Evolutionary conservation across 2,329 filamentous ascomycete genomes (phyloP).

Genomic region (Colletotrichum horii): DNA sequence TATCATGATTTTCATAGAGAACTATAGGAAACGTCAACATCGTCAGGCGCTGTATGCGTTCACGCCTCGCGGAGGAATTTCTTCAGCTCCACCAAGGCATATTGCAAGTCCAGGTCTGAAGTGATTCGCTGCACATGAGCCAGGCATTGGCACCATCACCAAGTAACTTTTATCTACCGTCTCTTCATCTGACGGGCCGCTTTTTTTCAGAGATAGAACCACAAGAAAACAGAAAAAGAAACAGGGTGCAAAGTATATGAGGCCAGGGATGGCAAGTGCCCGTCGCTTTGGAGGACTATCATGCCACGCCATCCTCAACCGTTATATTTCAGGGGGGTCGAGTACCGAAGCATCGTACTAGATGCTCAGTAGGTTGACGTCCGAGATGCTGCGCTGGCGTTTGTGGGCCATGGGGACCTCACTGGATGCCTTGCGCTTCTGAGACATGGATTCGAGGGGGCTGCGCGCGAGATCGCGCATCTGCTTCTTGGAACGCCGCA

Average conservation of each 20-base stretch:
- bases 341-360: slow-evolving; percentile 30
- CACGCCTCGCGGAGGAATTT: neutral
- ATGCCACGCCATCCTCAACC: slow-evolving; percentile 51
- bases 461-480: slow-evolving; percentile 51
- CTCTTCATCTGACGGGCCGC: neutral
- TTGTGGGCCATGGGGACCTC: slow-evolving; percentile 54
- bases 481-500: slow-evolving; percentile 61
- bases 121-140: neutral
- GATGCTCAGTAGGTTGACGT: slow-evolving; percentile 54
- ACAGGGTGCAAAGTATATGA: slow-evolving; percentile 23
- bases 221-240: slow-evolving; percentile 20
- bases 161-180: slow-evolving; percentile 10
- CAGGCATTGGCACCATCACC: neutral
- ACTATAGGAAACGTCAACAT: neutral
- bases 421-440: slow-evolving; percentile 61
- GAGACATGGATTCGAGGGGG: slow-evolving; percentile 51
- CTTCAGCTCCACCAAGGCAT: neutral
- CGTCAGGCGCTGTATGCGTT: neutral
- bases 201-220: neutral
- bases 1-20: slow-evolving; percentile 13
- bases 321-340: slow-evolving; percentile 33
- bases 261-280: slow-evolving; percentile 47
- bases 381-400: slow-evolving; percentile 63
- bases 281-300: slow-evolving; percentile 20
- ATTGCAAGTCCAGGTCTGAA: neutral